phyloP scores from a whole-genome alignment of 306 rosid genomes.

The Mimosa bimucronata region DNA sequence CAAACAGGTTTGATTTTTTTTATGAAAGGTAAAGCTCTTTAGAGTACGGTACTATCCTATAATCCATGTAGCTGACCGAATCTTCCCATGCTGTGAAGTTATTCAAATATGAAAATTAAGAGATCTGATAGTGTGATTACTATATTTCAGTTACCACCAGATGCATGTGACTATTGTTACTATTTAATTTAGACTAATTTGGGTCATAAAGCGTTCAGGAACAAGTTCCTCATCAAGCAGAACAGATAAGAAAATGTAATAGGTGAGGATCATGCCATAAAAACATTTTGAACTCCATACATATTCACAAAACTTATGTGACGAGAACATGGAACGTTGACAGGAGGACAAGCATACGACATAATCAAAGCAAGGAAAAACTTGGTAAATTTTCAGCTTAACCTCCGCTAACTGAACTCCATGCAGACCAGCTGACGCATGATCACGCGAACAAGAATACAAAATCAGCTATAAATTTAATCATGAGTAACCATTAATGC shows the following conservation, averaged over 20 bases:
- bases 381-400: not conserved
- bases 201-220: not conserved
- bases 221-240: not conserved
- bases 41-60: not conserved
- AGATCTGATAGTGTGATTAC: too few relatives aligned
- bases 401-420: not conserved
- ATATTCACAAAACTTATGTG: constrained; percentile 37
- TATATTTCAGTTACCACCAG: not conserved
- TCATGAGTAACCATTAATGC: constrained; percentile 30
- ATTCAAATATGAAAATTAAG: not conserved
- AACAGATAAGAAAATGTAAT: not conserved
- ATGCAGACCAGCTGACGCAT: constrained; percentile 8
- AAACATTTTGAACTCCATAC: constrained; percentile 25
- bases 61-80: not conserved
- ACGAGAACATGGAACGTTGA: constrained; percentile 26
- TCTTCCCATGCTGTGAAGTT: not conserved
- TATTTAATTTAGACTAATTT: not conserved
- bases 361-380: not conserved
- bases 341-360: constrained; percentile 22
- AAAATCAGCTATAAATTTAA: constrained; percentile 38
- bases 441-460: constrained; percentile 26
- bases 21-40: not conserved
- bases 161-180: not conserved
- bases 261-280: not conserved
- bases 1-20: too few relatives aligned